Evolutionary conservation across 2,329 filamentous ascomycete genomes (phyloP), one percentile per base, ranked within the genome.

Genomic region (Neopestalotiopsis sp.): DNA sequence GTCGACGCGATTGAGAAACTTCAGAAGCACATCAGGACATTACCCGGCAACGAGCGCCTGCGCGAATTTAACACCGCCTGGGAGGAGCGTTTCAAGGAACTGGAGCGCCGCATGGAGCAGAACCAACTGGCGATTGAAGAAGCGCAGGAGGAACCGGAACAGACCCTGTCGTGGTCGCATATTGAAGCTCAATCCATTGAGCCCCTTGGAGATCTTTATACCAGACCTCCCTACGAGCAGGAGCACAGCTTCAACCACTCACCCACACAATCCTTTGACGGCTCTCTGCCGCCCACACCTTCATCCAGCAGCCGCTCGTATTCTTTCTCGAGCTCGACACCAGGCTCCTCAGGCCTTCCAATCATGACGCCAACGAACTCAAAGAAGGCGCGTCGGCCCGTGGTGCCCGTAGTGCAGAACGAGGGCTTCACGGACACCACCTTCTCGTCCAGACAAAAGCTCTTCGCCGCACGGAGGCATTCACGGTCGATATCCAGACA

Each of bases 141-240:
- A 59, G 70, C 71, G 60, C 67, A 69, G n/a, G 62, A 71, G 30
- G 70, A 72, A 67, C 66, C 69, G 6, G 63, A 69, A 24, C 52
- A 69, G 28, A 67, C 59, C 28, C 65, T 76, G 40, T 72, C 71
- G 56, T 74, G 70, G 72, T 76, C 74, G 30, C 71, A 71, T 49
- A 72, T 76, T 34, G 73, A 74, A 67, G 68, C 70, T 1, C 68
- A 72, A 38, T 73, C 74, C 62, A 76, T 76, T 67, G 73, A 76
- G 64, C 74, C 74, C 3, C 60, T 67, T 28, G 74, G 73, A 14
- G 70, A 71, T 14, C 42, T 74, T 3, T 74, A 74, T 60, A 70
- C 70, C 17, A 59, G 67, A 42, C 68, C 68, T 40, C 3, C 34
- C 20, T 58, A 67, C 9, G 38, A 34, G 38, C 67, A 66, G 14